Conservation (phyloP, 129 eudicot genomes). For the Rutidosis leptorrhynchoides region DNA sequence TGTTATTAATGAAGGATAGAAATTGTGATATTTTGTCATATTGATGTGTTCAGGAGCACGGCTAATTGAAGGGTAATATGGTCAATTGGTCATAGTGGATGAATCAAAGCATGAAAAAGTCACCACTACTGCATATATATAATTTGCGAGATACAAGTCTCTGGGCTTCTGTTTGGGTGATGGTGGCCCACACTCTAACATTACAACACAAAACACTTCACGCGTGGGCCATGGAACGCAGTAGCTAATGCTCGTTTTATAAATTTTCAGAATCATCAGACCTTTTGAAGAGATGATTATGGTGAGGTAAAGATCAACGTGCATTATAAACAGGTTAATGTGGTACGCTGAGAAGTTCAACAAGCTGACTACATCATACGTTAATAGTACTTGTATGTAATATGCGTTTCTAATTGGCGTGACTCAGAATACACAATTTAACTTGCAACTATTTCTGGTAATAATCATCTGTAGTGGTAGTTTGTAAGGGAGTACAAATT, state of each 20-base stretch:
- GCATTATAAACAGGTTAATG: neutral
- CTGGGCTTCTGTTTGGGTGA: slow-evolving; percentile 10
- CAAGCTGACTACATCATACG: neutral
- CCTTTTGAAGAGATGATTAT: neutral
- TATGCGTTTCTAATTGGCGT: neutral
- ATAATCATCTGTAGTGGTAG: neutral
- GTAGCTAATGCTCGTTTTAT: neutral
- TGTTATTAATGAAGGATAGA: slow-evolving; percentile 59
- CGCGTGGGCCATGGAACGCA: neutral
- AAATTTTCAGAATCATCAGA: neutral
- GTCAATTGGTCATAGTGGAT: slow-evolving; percentile 16
- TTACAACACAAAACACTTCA: neutral
- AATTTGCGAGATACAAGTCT: slow-evolving; percentile 22
- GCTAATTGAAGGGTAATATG: slow-evolving; percentile 25
- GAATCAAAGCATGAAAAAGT: slow-evolving; percentile 13
- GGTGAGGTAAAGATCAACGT: neutral
- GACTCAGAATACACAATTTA: neutral
- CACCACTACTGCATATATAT: neutral
- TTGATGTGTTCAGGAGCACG: slow-evolving; percentile 28
- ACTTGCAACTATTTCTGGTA: too few relatives aligned
- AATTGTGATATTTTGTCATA: slow-evolving; percentile 34
- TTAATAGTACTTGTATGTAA: neutral
- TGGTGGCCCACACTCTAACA: neutral
- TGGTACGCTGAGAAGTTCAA: neutral
- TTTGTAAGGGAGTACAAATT: neutral